Evolutionary conservation across 2,329 filamentous ascomycete genomes (phyloP).

Genomic region (Microsporum audouinii): DNA sequence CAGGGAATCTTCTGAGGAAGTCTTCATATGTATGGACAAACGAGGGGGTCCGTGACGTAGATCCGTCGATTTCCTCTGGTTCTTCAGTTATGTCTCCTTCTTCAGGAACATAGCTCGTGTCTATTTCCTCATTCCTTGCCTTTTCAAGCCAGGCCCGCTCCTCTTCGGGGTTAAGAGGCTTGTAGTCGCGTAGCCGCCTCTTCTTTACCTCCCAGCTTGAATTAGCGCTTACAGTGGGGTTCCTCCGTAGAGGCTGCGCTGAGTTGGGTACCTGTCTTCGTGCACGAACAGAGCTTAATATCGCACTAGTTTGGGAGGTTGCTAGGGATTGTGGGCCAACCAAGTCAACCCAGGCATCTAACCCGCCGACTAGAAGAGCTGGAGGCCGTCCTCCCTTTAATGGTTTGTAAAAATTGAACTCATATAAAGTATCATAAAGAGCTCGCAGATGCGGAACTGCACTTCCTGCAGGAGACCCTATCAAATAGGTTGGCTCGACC

Average conservation of each 20-base stretch:
- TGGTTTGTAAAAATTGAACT: conserved; percentile 71
- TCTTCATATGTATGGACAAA: conserved; percentile 68
- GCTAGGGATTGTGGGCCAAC: conserved; percentile 58
- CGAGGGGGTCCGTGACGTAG: conserved; percentile 34
- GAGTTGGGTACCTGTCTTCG: conserved; percentile 24
- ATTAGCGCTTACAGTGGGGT: conserved; percentile 41
- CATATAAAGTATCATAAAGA: conserved; percentile 65
- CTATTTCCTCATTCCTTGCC: conserved; percentile 55
- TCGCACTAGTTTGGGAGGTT: conserved; percentile 44
- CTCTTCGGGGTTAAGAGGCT: conserved; percentile 68
- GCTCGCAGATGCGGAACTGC: conserved; percentile 52
- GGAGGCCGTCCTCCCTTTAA: conserved; percentile 55
- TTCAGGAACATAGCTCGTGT: conserved; percentile 33
- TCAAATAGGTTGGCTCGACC: conserved; percentile 46
- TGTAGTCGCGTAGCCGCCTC: conserved; percentile 48
- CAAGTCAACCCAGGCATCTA: conserved; percentile 79
- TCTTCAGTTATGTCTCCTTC: conserved; percentile 29
- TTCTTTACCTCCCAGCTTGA: conserved; percentile 46
- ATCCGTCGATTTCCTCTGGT: conserved; percentile 35
- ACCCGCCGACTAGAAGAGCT: conserved; percentile 66
- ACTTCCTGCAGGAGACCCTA: conserved; percentile 35
- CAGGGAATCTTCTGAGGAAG: conserved; percentile 70
- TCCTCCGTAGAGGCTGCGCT: conserved; percentile 41
- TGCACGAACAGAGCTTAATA: conserved; percentile 35
- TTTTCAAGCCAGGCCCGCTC: conserved; percentile 69